Conservation (phyloP, 352 stramenopile species). For the Phytophthora pinifolia region DNA sequence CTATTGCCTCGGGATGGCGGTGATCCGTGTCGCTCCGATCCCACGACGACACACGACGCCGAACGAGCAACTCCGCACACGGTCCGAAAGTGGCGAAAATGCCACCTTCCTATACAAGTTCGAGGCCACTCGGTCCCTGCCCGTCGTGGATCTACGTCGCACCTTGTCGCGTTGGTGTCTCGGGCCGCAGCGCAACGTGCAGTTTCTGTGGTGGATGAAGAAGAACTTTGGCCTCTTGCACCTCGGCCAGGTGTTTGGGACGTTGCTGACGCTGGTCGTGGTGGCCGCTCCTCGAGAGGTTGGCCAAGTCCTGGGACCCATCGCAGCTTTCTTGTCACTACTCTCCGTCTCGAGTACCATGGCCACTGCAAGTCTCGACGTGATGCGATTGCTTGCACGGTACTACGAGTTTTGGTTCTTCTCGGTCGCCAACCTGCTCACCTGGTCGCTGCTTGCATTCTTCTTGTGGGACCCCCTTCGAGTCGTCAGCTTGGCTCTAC, state of each 20-base stretch:
- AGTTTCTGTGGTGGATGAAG: slow-evolving; percentile 23
- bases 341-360: slow-evolving; percentile 21
- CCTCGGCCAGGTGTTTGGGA: slow-evolving; percentile 7
- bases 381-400: slow-evolving; percentile 23
- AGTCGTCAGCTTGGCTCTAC: slow-evolving; percentile 24
- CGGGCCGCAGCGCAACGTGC: slow-evolving; percentile 2
- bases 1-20: no score
- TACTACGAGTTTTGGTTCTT: slow-evolving; percentile 55
- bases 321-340: slow-evolving; percentile 12
- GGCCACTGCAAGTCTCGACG: slow-evolving; percentile 32
- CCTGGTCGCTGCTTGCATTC: slow-evolving; percentile 28
- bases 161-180: slow-evolving; percentile 15
- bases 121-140: slow-evolving; percentile 15
- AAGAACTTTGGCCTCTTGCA: slow-evolving; percentile 20
- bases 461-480: slow-evolving; percentile 31
- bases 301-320: slow-evolving; percentile 6
- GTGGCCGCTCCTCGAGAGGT: slow-evolving; percentile 14
- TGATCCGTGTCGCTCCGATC: no score
- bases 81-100: slow-evolving; percentile 5
- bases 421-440: slow-evolving; percentile 28
- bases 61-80: no score
- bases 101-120: slow-evolving; percentile 14
- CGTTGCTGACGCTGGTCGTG: slow-evolving; percentile 6
- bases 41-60: no score
- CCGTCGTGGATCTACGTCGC: slow-evolving; percentile 20